These are phyloP conservation scores for Evernia prunastri DNA, from an alignment of 495 filamentous ascomycete genomes.

Conservation along the genomic window DNA sequence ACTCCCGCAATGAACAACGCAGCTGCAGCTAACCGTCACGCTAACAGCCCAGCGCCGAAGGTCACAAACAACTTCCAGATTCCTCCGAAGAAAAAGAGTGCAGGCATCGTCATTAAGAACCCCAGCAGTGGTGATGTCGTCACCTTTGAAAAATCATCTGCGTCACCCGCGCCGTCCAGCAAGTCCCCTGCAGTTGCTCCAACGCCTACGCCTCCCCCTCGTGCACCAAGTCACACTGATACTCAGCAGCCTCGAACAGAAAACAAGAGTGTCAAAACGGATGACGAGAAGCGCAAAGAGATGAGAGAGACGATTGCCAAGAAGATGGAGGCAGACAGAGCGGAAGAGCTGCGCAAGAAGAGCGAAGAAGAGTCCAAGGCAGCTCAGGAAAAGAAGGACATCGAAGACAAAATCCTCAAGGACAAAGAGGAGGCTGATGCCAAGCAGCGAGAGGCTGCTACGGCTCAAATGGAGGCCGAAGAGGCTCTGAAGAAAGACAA, in stretches of 20 bases:
- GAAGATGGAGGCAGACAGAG: conserved; percentile 51
- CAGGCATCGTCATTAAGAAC: conserved; percentile 71
- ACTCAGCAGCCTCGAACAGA: conserved; percentile 48
- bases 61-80: conserved; percentile 42
- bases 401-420: conserved; percentile 38
- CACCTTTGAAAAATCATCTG: conserved; percentile 50
- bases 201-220: conserved; percentile 56
- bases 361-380: conserved; percentile 45
- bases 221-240: conserved; percentile 47
- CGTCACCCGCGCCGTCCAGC: conserved; percentile 50
- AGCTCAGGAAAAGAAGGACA: conserved; percentile 43
- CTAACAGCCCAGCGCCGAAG: conserved; percentile 47
- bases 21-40: conserved; percentile 43
- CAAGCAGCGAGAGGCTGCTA: conserved; percentile 30
- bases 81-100: conserved; percentile 55
- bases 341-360: conserved; percentile 46
- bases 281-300: conserved; percentile 64
- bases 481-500: conserved; percentile 43
- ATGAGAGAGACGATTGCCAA: conserved; percentile 60
- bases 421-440: conserved; percentile 37
- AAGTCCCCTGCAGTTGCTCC: conserved; percentile 51
- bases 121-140: conserved; percentile 60
- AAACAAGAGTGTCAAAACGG: conserved; percentile 55
- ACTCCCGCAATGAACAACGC: conserved; percentile 55
- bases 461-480: conserved; percentile 44